Base-by-base conservation (phyloP, 2,329 filamentous ascomycete species). In the Apiospora hydei region DNA sequence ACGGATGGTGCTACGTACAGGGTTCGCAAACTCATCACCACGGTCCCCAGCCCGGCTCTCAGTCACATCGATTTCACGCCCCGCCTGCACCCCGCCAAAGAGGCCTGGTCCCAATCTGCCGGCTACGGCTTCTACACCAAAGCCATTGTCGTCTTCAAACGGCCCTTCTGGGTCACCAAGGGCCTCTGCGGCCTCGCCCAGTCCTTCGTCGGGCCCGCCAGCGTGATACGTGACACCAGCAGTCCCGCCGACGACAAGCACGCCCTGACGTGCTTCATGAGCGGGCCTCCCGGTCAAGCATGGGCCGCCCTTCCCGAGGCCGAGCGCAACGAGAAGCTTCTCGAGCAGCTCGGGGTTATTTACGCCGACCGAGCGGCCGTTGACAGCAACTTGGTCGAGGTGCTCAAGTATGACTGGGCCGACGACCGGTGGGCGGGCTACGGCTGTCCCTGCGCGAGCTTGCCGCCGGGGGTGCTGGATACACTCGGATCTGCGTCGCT, bases 101-200 rank as follows among this genome's bases (percentile, higher is more conserved):
- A 77, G n/a, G 76, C 79, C 0, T 77, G 84, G 61, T 74, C 79
- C 16, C 75, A 82, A 3, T 79, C 82, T 0, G 81, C 81, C 7
- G 77, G 74, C 0, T 83, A 85, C 51, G 87, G 87, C 3, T 85
- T 85, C 73, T 88, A 88, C 74, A 84, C 83, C 69, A 90, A 90
- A 76, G 84, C 83, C 7, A 87, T 89, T 70, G 75, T 85, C 43
- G 75, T 78, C 7, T 88, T 84, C 76, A 75, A 76, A 18, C 71
- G 76, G 4, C 82, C 85, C 0, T 88, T 80, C 75, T 84, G 82
- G 83, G 73, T 75, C 34, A 72, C 77, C 3, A 72, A 71, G 0
- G 83, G 84, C 0, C 81, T 85, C 47, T 86, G 83, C 72, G 88
- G 88, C 2, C 78, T 86, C 0, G 78, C 81, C 0, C 82, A 85